Evolutionary conservation across 352 stramenopile genomes (phyloP), one percentile per base, ranked within the genome.

Genomic region (Phytopythium vexans): DNA sequence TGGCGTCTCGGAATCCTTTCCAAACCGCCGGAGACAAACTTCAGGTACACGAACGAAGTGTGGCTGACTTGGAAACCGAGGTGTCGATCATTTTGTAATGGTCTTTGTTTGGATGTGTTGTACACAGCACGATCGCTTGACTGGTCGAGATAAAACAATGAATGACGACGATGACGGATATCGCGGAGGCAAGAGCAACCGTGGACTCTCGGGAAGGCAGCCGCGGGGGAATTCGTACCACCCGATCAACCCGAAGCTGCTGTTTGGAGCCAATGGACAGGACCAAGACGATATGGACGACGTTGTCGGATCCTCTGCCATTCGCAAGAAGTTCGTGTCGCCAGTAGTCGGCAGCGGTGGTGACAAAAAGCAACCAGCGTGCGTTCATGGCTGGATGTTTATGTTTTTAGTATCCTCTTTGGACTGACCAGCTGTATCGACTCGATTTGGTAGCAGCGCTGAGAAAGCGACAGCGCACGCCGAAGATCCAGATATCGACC

Each of bases 401-500:
- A 9, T 4, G 6, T 11, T 35, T 21, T 41, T 16, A 31, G 27
- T 34, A 4, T 3, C 7, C 8, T 8, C 21, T 8, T 2, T 12
- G 21, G 4, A 38, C 32, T 57, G 39, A 54, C 46, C 38, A 21
- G n/a, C 14, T 8, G 3, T 41, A 14, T 40, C 21, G 34, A 0
- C 6, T 49, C 50, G 43, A 9, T 54, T 51, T 37, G 14, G 42
- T 42, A 56, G 46, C n/a, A 62, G 43, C 43, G 66, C 48, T 21
- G 59, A 71, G 9, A 55, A 66, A 35, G n/a, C 39, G 10, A 14
- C 32, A 3, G 31, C 56, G 9, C 54, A 42, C 31, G 44, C 67
- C 31, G 68, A 84, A 3, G 75, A 85, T 16, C 78, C 97, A 31
- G 82, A 98, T 32, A 79, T 99, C 39, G 96, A 97, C 41, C 93